Percentiles rank a stretch among this genome's conserved stretches.
These are phyloP conservation scores for Diplodia intermedia DNA, from an alignment of 2,329 filamentous ascomycete species.

Conservation along the genomic window DNA sequence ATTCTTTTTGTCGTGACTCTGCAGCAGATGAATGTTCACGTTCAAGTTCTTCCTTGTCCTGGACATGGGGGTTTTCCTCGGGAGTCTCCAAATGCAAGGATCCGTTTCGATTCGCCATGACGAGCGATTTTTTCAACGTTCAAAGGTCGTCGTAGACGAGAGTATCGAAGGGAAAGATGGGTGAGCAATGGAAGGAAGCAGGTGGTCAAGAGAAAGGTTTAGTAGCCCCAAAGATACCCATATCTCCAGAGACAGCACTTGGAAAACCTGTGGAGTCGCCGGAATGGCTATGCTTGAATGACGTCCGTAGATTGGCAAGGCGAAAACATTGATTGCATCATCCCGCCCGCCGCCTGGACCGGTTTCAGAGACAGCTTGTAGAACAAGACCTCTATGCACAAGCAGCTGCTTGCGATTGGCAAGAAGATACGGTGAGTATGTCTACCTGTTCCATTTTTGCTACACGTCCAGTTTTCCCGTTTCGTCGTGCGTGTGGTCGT, in stretches of 20 bases:
- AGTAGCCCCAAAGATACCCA: not conserved
- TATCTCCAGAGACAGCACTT: not conserved
- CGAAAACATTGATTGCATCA: conserved; percentile 8
- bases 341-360: not conserved
- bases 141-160: not conserved
- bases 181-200: not conserved
- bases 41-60: conserved; percentile 6
- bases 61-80: not conserved
- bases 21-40: conserved; percentile 3
- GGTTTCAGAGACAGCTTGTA: not conserved
- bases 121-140: not conserved
- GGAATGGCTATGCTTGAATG: not conserved
- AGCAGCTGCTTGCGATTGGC: not conserved
- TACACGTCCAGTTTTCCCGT: not conserved
- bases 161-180: not conserved
- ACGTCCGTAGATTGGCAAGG: not conserved
- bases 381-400: not conserved
- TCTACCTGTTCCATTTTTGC: not conserved
- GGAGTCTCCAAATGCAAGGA: not conserved
- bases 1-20: not conserved
- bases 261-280: not conserved
- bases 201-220: not conserved
- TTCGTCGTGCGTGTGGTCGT: not conserved
- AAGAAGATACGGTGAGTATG: not conserved
- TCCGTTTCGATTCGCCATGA: not conserved